Percentiles rank a stretch among this genome's conserved stretches.
phyloP scores from a whole-genome alignment of 768 basidiomycete genomes.

The Mycena polygramma region DNA sequence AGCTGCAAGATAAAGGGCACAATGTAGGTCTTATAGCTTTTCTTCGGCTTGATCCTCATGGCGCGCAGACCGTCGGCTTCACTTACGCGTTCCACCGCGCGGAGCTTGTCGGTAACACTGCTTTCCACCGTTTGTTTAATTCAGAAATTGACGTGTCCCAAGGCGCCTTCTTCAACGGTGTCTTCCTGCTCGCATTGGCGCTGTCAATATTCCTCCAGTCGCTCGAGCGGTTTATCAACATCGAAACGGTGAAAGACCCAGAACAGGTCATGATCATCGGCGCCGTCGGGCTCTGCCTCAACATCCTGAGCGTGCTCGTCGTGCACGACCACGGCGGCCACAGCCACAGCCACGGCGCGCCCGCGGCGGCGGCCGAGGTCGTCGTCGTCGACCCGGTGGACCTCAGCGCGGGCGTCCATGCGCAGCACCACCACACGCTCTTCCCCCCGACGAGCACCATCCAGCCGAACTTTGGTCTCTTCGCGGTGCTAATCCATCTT shows the following conservation, averaged over 20 bases:
- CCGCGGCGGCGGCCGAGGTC: constrained; percentile 6
- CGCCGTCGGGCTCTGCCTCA: constrained; percentile 60
- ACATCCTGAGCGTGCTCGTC: constrained; percentile 61
- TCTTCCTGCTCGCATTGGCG: constrained; percentile 65
- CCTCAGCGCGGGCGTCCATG: constrained; percentile 43
- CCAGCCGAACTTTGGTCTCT: constrained; percentile 59
- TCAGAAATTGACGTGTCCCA: constrained; percentile 14
- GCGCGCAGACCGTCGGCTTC: constrained; percentile 58
- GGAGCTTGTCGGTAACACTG: constrained; percentile 65
- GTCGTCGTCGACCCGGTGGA: constrained; percentile 27
- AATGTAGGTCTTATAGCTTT: constrained; percentile 49
- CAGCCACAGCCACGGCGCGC: constrained; percentile 46
- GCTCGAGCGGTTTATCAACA: constrained; percentile 65
- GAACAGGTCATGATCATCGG: constrained; percentile 63
- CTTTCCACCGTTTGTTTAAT: constrained; percentile 28
- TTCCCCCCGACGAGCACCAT: constrained; percentile 51
- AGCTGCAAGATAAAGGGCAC: constrained; percentile 61
- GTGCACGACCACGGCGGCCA: constrained; percentile 64
- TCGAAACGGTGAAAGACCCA: constrained; percentile 59
- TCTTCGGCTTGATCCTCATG: constrained; percentile 10
- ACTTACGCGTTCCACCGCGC: constrained; percentile 70
- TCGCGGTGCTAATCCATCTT: constrained; percentile 65
- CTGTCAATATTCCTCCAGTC: constrained; percentile 68
- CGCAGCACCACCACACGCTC: constrained; percentile 61
- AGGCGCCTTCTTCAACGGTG: constrained; percentile 70